Evolutionary conservation across 208 protist genomes (phyloP), one percentile per base, ranked within the genome.

Genomic region (Leishmania aethiopica): DNA sequence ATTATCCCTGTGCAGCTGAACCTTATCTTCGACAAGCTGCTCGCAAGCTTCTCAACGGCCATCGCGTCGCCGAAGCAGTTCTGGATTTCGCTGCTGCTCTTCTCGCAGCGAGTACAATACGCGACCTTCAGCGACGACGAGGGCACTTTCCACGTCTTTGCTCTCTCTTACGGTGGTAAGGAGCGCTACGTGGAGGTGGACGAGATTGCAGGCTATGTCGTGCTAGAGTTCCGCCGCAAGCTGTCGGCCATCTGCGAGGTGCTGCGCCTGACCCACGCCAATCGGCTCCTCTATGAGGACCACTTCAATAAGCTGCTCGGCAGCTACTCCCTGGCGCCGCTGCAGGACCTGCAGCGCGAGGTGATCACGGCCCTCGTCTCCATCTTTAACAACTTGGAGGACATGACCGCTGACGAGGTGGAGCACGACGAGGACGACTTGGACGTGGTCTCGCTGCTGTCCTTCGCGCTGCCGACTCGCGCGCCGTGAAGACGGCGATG

Each of bases 401-500:
- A 80, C 57, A 89, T 94, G 73, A 93, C 87, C 0, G 90, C 89
- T 0, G 88, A 93, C 55, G 93, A 95, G 81, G 91, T 96, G 60
- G 90, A 93, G 75, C 91, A 96, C 75, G 91, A 95, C 40, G 93
- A 95, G 42, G 93, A 96, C 69, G 93, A 96, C 79, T 78, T 96
- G 37, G 93, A 96, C 74, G 78, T 75, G 28, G 88, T 91, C 0
- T 96, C 93, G 32, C 86, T 91, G 47, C 90, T 96, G 57, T 93
- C 87, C 74, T 91, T 95, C 35, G 89, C 84, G 3, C 84, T 94
- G 6, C 89, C 84, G 1, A 59, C 75, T 4, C 75, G 35, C 2
- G 40, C 77, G 62, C 25, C 76, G 19, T 79, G 49, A 67, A 35
- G 53, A 51, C 37, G 5, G 42, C 42, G 40, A 11, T 51, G 22